Evolutionary conservation across 1,284 basidiomycete genomes (phyloP).

Genomic region (Cryptococcus sp.): DNA sequence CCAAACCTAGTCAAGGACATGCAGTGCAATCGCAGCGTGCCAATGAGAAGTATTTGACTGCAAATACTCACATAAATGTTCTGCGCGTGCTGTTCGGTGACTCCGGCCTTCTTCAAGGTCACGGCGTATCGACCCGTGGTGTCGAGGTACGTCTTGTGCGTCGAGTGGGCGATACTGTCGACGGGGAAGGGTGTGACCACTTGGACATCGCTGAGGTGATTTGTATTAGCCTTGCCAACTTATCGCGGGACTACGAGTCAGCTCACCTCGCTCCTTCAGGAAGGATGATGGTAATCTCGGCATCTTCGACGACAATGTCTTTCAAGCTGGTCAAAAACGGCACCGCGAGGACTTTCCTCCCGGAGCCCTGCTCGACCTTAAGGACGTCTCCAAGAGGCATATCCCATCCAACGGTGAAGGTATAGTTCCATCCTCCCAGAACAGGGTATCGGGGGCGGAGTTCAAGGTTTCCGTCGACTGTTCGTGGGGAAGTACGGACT

Average conservation of each 20-base stretch:
- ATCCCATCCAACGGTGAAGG: conserved; percentile 91
- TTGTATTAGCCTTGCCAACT: not conserved
- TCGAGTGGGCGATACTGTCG: conserved; percentile 62
- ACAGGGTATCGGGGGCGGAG: conserved; percentile 88
- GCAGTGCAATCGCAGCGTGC: conserved; percentile 4
- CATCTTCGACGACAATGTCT: conserved; percentile 78
- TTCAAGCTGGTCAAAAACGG: conserved; percentile 83
- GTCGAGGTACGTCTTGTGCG: conserved; percentile 86
- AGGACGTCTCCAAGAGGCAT: conserved; percentile 68
- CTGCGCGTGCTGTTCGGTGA: conserved; percentile 74
- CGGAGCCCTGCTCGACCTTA: conserved; percentile 55
- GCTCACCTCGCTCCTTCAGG: conserved; percentile 92
- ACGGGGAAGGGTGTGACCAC: conserved; percentile 77
- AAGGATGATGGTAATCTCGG: conserved; percentile 75
- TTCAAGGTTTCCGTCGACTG: conserved; percentile 65
- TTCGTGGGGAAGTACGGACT: conserved; percentile 58
- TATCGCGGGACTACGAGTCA: not conserved
- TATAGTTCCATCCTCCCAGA: conserved; percentile 97
- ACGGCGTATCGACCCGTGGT: conserved; percentile 84
- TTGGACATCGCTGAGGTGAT: conserved; percentile 66
- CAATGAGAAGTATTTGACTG: not conserved
- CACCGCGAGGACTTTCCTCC: conserved; percentile 67
- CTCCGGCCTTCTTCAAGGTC: conserved; percentile 68
- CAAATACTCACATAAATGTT: conserved; percentile 35
- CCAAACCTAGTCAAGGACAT: not conserved